Conservation (phyloP, 768 basidiomycete species). For the Pisolithus sp. region DNA sequence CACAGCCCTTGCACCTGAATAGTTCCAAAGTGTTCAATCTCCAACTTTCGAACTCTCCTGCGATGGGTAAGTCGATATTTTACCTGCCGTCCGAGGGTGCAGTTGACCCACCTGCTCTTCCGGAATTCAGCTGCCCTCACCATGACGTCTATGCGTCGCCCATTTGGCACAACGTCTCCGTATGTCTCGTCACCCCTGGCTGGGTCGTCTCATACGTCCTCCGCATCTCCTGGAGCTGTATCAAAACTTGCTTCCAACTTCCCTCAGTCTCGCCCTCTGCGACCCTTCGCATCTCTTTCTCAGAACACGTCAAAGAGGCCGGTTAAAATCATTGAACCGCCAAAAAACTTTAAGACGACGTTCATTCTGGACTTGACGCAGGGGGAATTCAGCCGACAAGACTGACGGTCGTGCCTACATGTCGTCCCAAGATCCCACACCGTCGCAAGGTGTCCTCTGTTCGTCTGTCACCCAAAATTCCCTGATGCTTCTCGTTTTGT, state of each 20-base stretch:
- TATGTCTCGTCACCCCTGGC: conserved; percentile 62
- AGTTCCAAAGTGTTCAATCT: conserved; percentile 6
- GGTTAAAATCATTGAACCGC: conserved; percentile 75
- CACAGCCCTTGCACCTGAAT: not conserved
- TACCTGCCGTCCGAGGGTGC: not conserved
- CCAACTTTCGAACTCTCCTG: not conserved
- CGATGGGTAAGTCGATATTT: conserved; percentile 34
- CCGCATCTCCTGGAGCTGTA: conserved; percentile 26
- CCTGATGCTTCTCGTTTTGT: too few species aligned
- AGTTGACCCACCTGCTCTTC: not conserved
- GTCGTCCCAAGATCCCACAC: not conserved
- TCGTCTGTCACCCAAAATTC: not conserved
- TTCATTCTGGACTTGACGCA: conserved; percentile 80
- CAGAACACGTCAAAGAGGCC: conserved; percentile 36
- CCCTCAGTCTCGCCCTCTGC: conserved; percentile 65
- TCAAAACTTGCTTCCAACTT: conserved; percentile 50
- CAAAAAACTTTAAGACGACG: conserved; percentile 59
- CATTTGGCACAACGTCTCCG: conserved; percentile 21
- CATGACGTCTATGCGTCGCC: conserved; percentile 30
- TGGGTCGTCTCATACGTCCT: conserved; percentile 27
- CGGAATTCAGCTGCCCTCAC: conserved; percentile 34
- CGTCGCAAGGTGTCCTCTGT: not conserved
- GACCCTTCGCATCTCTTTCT: conserved; percentile 67
- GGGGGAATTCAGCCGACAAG: conserved; percentile 72
- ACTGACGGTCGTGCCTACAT: conserved; percentile 27